A percentile compares a stretch with the other conserved stretches of the same genome.
phyloP scores from a whole-genome alignment of 306 rosid genomes.

The Cicer bijugum region DNA sequence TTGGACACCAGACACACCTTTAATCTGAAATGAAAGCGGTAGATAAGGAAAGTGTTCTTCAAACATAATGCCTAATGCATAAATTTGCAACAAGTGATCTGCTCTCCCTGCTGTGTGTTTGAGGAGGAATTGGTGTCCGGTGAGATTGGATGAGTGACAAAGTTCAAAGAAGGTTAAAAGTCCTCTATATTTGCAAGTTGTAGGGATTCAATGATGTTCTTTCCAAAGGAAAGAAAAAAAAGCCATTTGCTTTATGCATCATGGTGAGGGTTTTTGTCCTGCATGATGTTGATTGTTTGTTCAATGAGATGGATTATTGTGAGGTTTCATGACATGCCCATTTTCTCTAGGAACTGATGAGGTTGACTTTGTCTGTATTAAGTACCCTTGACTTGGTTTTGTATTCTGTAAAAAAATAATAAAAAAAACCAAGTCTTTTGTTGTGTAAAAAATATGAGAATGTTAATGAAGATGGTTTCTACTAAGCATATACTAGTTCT shows the following conservation, averaged over 20 bases:
- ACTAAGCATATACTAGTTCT: neutral
- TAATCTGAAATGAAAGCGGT: too few relatives aligned
- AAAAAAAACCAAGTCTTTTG: neutral
- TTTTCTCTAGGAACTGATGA: neutral
- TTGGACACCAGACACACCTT: too few relatives aligned
- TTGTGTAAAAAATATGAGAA: neutral
- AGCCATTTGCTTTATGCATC: neutral
- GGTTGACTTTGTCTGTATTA: neutral
- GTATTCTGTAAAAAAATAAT: neutral
- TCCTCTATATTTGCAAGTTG: neutral
- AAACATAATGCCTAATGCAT: constrained; percentile 4
- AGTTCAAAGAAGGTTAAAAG: neutral
- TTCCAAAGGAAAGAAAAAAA: neutral
- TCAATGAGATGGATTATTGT: neutral
- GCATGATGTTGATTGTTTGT: neutral
- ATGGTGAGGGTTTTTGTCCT: neutral
- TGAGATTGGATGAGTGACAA: neutral
- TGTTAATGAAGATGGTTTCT: neutral
- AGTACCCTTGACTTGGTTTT: neutral
- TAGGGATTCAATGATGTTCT: neutral
- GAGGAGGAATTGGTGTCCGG: neutral
- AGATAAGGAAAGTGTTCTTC: constrained; percentile 5
- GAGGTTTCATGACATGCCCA: neutral
- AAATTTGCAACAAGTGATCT: neutral
- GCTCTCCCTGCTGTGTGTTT: neutral